Base-by-base conservation (phyloP, 1,284 basidiomycete species). In the Apiotrichum brassicae region DNA sequence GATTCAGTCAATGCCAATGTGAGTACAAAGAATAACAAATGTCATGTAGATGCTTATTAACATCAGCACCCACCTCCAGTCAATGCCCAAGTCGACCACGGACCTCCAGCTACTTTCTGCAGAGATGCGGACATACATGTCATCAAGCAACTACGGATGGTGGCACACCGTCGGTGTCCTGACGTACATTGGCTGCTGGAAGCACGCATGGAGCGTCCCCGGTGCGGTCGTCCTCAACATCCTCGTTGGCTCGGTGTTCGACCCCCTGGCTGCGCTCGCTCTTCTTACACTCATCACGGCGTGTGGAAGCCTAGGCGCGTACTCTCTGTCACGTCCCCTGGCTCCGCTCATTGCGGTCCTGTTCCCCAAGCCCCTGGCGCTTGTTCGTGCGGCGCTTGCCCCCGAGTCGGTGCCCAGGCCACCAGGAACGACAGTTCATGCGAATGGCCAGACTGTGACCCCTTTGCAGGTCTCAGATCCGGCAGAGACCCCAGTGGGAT, bases 221-320 rank as follows among this genome's bases (percentile, higher is more conserved):
- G 89, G 89, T 6, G 89, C 87, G 54, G 88, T 92, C 46, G 78
- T 93, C 48, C 84, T 90, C 87, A 93, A 93, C 69, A 87, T 92
- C 32, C 77, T 92, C n/a, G 84, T 86, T 12, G 89, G 89, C 33
- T 87, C 87, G 12, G 73, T 93, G 4, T 85, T 92, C 64, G 84
- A 86, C 18, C 87, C 89, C 6, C 72, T 83, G 24, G 79, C 83
- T 50, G 89, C 89, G 19, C 85, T 89, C 11, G 59, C 86, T 43
- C 76, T 91, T 53, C 78, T 92, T 52, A 87, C 88, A 0, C 57
- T 83, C 26, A 82, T 93, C 62, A 94, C 89, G 3, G 88, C 87
- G 6, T 60, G 87, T 51, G 89, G 89, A n/a, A 91, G 88, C 25
- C 75, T 85, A 18, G 82, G 81, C 55, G 84, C 90, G 1, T 86